Evolutionary conservation across 2,329 filamentous ascomycete species (phyloP).

Genomic region (Cryphonectria nitschkei): DNA sequence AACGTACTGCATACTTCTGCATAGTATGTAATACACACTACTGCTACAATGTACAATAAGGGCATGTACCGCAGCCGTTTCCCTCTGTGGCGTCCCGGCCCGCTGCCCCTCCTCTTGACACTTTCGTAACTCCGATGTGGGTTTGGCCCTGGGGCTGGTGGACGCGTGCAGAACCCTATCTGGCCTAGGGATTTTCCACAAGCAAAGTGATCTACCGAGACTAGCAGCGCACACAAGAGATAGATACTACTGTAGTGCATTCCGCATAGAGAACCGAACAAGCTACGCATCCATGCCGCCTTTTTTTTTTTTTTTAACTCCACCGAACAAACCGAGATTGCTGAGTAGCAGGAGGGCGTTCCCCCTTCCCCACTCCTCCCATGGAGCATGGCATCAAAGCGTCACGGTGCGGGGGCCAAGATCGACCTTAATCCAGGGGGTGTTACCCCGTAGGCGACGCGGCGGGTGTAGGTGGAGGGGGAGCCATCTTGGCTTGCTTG

Average conservation of each 20-base stretch:
- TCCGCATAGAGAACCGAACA: background rate
- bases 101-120: background rate
- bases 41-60: background rate
- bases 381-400: background rate
- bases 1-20: background rate
- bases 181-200: background rate
- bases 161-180: background rate
- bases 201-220: background rate
- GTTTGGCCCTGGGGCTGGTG: background rate
- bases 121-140: slow-evolving; percentile 7
- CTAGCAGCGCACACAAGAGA: background rate
- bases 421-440: background rate
- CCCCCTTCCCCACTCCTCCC: background rate
- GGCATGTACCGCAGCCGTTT: background rate
- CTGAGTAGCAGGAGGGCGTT: background rate
- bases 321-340: slow-evolving; percentile 6
- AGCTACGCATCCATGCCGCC: background rate
- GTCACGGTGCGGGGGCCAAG: background rate
- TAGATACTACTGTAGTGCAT: background rate
- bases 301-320: background rate
- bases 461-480: background rate
- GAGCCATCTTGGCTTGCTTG: background rate
- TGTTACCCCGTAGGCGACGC: background rate
- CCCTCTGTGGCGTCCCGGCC: background rate
- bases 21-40: background rate